Conservation (phyloP, 495 filamentous ascomycete species). For the Talaromyces adpressus region DNA sequence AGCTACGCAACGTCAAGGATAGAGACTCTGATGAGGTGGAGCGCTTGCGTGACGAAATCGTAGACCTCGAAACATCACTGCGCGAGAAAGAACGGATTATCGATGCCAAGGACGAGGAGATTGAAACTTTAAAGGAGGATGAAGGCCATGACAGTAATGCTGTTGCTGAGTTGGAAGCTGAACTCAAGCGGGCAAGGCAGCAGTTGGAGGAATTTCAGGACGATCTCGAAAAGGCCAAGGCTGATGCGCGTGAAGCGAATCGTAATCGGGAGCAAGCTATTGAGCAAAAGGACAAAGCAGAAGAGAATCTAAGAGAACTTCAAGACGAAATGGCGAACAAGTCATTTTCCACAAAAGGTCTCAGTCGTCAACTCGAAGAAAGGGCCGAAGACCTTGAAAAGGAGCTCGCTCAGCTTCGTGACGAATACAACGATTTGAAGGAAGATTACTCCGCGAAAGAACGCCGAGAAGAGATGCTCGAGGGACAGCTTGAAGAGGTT, state of each 20-base stretch:
- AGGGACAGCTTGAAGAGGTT: slow-evolving; percentile 34
- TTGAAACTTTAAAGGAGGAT: slow-evolving; percentile 52
- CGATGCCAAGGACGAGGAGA: slow-evolving; percentile 58
- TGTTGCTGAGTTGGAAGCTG: slow-evolving; percentile 42
- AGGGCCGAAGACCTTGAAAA: slow-evolving; percentile 56
- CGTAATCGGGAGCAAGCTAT: slow-evolving; percentile 56
- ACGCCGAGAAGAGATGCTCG: slow-evolving; percentile 25
- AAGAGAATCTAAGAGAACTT: slow-evolving; percentile 49
- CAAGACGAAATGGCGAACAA: slow-evolving; percentile 75
- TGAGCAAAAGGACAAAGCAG: slow-evolving; percentile 46
- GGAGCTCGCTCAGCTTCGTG: slow-evolving; percentile 53
- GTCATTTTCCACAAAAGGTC: slow-evolving; percentile 68
- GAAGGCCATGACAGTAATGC: slow-evolving; percentile 44
- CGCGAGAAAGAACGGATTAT: slow-evolving; percentile 59
- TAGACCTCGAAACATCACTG: slow-evolving; percentile 58
- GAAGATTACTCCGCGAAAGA: slow-evolving; percentile 45
- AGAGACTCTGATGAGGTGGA: slow-evolving; percentile 49
- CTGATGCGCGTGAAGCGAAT: slow-evolving; percentile 50
- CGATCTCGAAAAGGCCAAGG: slow-evolving; percentile 43
- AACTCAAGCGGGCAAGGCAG: slow-evolving; percentile 48
- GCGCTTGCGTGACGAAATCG: slow-evolving; percentile 58
- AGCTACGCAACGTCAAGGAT: slow-evolving; percentile 37
- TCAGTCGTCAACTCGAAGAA: slow-evolving; percentile 69
- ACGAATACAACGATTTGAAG: slow-evolving; percentile 47
- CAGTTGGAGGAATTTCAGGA: slow-evolving; percentile 56